A percentile compares a stretch with the other conserved stretches of the same genome.
These are phyloP conservation scores for Knoxia roxburghii DNA, from an alignment of 257 asterid species.

Conservation along the genomic window DNA sequence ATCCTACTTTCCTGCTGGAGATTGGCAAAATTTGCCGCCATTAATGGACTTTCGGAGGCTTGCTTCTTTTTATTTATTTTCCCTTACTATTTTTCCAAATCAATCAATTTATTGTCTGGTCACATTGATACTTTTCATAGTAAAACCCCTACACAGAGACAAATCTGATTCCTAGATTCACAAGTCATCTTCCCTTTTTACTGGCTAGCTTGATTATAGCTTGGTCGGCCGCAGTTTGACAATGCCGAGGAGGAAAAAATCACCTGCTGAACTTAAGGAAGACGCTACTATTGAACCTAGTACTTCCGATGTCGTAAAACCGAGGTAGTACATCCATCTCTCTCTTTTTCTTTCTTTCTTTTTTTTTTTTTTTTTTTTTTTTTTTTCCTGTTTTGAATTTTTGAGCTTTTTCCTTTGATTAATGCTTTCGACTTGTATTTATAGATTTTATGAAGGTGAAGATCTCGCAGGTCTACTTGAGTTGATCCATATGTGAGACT, in stretches of 20 bases:
- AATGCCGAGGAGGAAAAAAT: background rate
- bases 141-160: too few species aligned
- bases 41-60: too few species aligned
- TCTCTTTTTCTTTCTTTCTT: too few species aligned
- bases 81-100: too few species aligned
- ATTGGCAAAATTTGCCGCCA: too few species aligned
- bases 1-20: too few species aligned
- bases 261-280: background rate
- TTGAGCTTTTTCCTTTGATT: background rate
- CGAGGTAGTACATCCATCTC: conserved; percentile 3
- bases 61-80: too few species aligned
- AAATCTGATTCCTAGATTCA: too few species aligned
- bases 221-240: background rate
- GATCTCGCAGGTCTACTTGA: conserved; percentile 45
- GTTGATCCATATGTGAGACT: conserved; percentile 38
- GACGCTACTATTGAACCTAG: background rate
- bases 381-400: too few species aligned
- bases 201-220: background rate
- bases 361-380: too few species aligned
- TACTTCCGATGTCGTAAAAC: conserved; percentile 3
- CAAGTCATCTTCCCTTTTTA: background rate
- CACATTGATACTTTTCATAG: too few species aligned
- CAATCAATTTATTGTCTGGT: too few species aligned
- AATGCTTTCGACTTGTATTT: background rate
- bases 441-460: conserved; percentile 64